These are phyloP conservation scores for Rhodotorula graminis DNA, from an alignment of 768 basidiomycete species.

Conservation along the genomic window DNA sequence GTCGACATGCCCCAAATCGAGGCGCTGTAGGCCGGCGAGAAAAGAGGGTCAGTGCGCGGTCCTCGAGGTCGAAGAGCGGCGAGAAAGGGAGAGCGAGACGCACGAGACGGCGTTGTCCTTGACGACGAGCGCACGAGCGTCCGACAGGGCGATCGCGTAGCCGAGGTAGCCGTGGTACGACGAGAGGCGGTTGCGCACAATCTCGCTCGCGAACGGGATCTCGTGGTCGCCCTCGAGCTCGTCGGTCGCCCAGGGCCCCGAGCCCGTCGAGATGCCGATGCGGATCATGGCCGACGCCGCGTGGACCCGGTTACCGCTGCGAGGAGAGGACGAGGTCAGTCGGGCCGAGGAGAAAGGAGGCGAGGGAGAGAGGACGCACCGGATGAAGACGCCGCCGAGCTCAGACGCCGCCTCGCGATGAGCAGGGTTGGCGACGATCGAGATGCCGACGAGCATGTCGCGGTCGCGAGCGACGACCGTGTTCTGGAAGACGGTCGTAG, in stretches of 20 bases:
- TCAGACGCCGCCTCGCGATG: slow-evolving; percentile 4
- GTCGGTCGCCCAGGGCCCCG: slow-evolving; percentile 39
- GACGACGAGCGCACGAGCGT: slow-evolving; percentile 23
- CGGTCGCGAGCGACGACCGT: slow-evolving; percentile 36
- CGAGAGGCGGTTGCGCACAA: slow-evolving; percentile 28
- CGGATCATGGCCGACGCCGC: slow-evolving; percentile 42
- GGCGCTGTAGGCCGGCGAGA: background rate
- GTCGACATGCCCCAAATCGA: slow-evolving; percentile 37
- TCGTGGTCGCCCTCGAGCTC: slow-evolving; percentile 30
- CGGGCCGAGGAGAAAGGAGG: background rate
- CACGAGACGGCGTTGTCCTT: slow-evolving; percentile 33
- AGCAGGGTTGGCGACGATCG: slow-evolving; percentile 38
- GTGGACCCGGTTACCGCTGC: slow-evolving; percentile 37
- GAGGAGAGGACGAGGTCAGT: background rate
- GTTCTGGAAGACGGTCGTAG: slow-evolving; percentile 36
- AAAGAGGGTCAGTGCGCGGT: background rate
- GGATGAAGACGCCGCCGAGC: slow-evolving; percentile 15
- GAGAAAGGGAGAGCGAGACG: background rate
- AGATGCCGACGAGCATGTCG: slow-evolving; percentile 40
- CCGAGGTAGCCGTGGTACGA: slow-evolving; percentile 40
- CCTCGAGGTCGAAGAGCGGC: no score
- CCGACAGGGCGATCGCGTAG: slow-evolving; percentile 40
- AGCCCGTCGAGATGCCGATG: slow-evolving; percentile 43
- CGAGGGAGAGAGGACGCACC: background rate
- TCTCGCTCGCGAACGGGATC: slow-evolving; percentile 27